These are phyloP conservation scores for Mycosphaerella sp. DNA, from an alignment of 2,329 filamentous ascomycete species.

Conservation along the genomic window DNA sequence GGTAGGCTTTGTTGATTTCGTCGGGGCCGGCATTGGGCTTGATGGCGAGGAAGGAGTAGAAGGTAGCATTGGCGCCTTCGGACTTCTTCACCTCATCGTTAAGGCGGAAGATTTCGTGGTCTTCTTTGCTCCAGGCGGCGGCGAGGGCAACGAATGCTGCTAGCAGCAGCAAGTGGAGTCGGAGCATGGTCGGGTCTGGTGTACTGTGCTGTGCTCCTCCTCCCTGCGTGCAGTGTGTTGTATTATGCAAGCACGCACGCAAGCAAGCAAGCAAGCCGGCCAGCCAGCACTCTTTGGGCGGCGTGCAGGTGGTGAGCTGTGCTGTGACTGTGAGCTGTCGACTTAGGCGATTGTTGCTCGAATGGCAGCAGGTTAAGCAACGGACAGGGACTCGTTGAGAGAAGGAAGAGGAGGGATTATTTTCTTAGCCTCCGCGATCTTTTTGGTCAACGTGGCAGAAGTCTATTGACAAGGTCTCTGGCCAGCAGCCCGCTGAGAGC, in stretches of 20 bases:
- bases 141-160: conserved; percentile 60
- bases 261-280: neutral
- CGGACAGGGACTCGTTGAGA: too few species aligned
- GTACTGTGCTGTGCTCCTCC: too few species aligned
- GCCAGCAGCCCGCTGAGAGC: neutral
- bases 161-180: conserved; percentile 59
- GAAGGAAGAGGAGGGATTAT: too few species aligned
- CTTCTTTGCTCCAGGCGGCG: conserved; percentile 85
- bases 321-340: neutral
- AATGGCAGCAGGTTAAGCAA: too few species aligned
- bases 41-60: conserved; percentile 88
- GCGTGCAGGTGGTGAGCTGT: neutral
- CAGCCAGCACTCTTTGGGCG: neutral
- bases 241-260: too few species aligned
- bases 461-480: neutral
- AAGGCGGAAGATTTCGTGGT: conserved; percentile 96
- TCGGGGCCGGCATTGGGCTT: conserved; percentile 67
- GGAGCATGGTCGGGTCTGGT: conserved; percentile 53
- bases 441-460: neutral
- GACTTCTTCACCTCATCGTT: conserved; percentile 73
- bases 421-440: too few species aligned
- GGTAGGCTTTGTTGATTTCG: conserved; percentile 89
- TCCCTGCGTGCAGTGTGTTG: too few species aligned
- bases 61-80: conserved; percentile 74
- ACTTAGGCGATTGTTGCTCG: neutral